Evolutionary conservation across 2,329 filamentous ascomycete genomes (phyloP).

Genomic region (Trichophyton schoenleinii): DNA sequence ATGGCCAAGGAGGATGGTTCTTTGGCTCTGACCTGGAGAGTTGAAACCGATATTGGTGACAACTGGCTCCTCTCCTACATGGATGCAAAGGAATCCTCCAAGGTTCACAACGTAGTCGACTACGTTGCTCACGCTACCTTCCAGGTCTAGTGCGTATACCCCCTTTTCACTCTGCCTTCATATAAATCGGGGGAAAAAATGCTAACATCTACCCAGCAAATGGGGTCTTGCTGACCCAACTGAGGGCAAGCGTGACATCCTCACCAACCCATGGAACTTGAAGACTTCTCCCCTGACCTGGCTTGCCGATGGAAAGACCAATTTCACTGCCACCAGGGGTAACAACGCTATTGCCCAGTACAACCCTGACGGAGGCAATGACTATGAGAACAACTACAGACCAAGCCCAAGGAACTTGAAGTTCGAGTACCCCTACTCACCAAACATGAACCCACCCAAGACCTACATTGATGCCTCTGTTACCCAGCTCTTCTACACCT

Average conservation of each 20-base stretch:
- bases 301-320: slow-evolving; percentile 7
- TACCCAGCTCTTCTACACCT: slow-evolving; percentile 11
- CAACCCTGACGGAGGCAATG: slow-evolving; percentile 9
- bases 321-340: slow-evolving; percentile 9
- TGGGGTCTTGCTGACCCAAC: slow-evolving; percentile 11
- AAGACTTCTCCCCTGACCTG: slow-evolving; percentile 7
- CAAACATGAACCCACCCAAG: slow-evolving; percentile 5
- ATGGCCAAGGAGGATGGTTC: slow-evolving; percentile 9
- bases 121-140: slow-evolving; percentile 11
- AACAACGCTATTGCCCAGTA: slow-evolving; percentile 12
- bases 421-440: slow-evolving; percentile 11
- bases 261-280: slow-evolving; percentile 9
- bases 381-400: slow-evolving; percentile 12
- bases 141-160: slow-evolving; percentile 9
- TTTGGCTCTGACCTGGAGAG: slow-evolving; percentile 11
- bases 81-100: slow-evolving; percentile 9
- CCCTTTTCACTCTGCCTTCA: neutral
- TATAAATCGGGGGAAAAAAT: neutral
- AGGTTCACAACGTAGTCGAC: slow-evolving; percentile 10
- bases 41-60: slow-evolving; percentile 12
- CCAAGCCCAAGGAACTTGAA: slow-evolving; percentile 6
- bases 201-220: neutral
- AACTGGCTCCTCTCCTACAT: slow-evolving; percentile 13
- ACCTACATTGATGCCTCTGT: slow-evolving; percentile 10
- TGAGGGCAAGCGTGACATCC: slow-evolving; percentile 6